phyloP scores from a whole-genome alignment of 2,329 filamentous ascomycete genomes.

The Aspergillus amoenus region DNA sequence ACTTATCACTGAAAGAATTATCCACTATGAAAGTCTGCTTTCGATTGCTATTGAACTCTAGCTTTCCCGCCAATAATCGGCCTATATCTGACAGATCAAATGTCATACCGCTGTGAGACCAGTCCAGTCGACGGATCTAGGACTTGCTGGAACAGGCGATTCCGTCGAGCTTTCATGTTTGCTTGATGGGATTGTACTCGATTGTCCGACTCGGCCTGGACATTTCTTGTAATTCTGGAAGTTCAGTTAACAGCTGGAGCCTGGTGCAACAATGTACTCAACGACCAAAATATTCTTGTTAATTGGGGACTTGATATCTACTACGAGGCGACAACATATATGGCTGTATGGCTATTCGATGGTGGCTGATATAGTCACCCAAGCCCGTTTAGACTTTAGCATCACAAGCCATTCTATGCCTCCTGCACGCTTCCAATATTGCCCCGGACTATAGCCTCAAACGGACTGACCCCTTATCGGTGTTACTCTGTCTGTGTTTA shows the following conservation, averaged over 20 bases:
- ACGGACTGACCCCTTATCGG: neutral
- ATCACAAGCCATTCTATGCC: neutral
- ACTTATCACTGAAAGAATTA: too few species aligned
- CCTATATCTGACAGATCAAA: constrained; percentile 8
- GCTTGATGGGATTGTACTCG: too few species aligned
- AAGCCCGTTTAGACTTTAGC: neutral
- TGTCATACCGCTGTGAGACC: neutral
- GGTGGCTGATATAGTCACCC: neutral
- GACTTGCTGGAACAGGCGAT: neutral
- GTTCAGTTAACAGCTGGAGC: too few species aligned
- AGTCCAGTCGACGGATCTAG: neutral
- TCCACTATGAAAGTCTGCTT: neutral
- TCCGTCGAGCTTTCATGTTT: too few species aligned
- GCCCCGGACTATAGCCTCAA: neutral
- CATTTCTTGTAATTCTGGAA: too few species aligned
- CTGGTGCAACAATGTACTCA: neutral
- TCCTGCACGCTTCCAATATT: neutral
- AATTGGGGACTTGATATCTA: neutral
- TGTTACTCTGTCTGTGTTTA: neutral
- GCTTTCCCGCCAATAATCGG: neutral
- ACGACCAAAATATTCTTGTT: neutral
- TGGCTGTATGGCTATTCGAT: neutral
- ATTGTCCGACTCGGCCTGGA: too few species aligned
- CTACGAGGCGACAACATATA: too few species aligned
- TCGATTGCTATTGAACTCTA: neutral